These are phyloP conservation scores for Nothopassalora personata DNA, from an alignment of 2,329 filamentous ascomycete species.

Conservation along the genomic window DNA sequence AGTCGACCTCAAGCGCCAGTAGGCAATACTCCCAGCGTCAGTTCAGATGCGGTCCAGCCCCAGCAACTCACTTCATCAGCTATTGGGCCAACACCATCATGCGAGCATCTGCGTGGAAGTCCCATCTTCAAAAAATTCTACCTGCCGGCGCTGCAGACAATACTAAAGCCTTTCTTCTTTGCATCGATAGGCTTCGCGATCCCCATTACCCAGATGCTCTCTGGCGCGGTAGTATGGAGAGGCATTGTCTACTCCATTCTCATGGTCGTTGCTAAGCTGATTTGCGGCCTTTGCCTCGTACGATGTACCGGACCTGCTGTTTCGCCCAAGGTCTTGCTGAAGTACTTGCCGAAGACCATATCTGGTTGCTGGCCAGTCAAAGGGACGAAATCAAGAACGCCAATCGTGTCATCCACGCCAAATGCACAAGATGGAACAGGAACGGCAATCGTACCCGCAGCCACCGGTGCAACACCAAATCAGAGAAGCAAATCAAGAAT, in stretches of 20 bases:
- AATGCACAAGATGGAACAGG: background rate
- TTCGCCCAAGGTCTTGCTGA: background rate
- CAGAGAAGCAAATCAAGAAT: background rate
- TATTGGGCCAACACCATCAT: background rate
- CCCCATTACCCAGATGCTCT: conserved; percentile 66
- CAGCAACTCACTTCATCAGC: background rate
- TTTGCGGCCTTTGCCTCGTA: conserved; percentile 40
- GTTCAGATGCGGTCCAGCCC: background rate
- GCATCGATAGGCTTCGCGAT: conserved; percentile 73
- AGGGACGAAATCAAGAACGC: background rate
- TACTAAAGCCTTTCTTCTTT: conserved; percentile 70
- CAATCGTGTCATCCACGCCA: background rate
- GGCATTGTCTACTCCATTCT: conserved; percentile 66
- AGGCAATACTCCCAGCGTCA: background rate
- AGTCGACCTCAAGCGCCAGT: background rate
- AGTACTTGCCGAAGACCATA: background rate
- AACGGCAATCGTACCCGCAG: background rate
- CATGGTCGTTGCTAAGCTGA: conserved; percentile 54
- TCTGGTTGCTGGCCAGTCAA: background rate
- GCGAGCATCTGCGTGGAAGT: conserved; percentile 5
- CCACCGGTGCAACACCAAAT: background rate
- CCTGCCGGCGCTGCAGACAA: conserved; percentile 40
- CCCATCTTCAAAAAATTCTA: conserved; percentile 46
- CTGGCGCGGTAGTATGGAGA: conserved; percentile 60
- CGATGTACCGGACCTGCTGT: conserved; percentile 27